Base-by-base conservation (phyloP, 306 rosid genomes). In the Rubus idaeus region DNA sequence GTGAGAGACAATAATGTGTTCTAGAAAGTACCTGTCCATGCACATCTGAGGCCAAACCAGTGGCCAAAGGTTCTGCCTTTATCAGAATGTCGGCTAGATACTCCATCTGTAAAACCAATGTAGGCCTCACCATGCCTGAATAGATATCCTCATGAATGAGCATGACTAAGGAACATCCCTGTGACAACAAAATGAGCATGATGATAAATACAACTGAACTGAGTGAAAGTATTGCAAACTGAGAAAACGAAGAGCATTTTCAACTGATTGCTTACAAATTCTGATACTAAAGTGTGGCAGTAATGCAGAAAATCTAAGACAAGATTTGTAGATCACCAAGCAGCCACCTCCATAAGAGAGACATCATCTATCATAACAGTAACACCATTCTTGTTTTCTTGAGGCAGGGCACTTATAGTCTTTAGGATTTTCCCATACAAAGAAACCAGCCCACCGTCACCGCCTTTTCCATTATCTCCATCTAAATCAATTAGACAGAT, bases 31-130 rank as follows among this genome's bases (percentile, higher is more conserved):
- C 97, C 99, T 95, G 99, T 68, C 99, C 99, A 81, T 95, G 97
- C 86, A 92, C 99, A 70, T 95, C 99, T 83, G 89, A 88, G 57
- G 99, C 97, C 81, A 88, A 86, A 77, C 99, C 99, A 79, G 97
- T 95, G 83, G 92, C 89, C 85, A 95, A 82, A 10, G 99, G 97
- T 73, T 88, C 97, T 47, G 84, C 90, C 81, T 84, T 92, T 77
- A 92, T 82, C 88, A 88, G 83, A 77, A 95, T 79, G 46, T 86
- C 96, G 41, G 97, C 99, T 60, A 84, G 92, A 87, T 88, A 80
- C 86, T 95, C 97, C 89, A 90, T 81, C 84, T 89, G 97, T 81
- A 91, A 84, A 77, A 82, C 80, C 83, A 90, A 73, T 40, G 79
- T 61, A 21, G 96, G 90, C 84, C 70, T 90, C 78, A 87, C 93